Conservation (phyloP, 306 rosid genomes). For the peach (Prunus persica) region Prunus_persica_NCBIv2 NC_034014.1:28326501-28327000, state of each 20-base stretch:
- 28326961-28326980: background rate
- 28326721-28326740: fast-evolving
- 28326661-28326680: background rate
- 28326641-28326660: background rate
- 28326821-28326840: background rate
- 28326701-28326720: background rate
- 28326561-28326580: slow-evolving; percentile 86
- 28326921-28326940: background rate
- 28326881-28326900: slow-evolving; percentile 43
- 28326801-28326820: slow-evolving; percentile 34
- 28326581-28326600: slow-evolving; percentile 89
- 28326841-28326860: slow-evolving; percentile 54
- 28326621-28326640: slow-evolving; percentile 59
- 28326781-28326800: slow-evolving; percentile 39
- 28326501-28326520: slow-evolving; percentile 55
- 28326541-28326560: slow-evolving; percentile 52
- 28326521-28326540: slow-evolving; percentile 41
- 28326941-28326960: background rate
- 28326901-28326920: slow-evolving; percentile 18
- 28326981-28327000: background rate
- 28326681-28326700: background rate
- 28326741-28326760: slow-evolving; percentile 39
- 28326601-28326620: slow-evolving; percentile 96
- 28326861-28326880: slow-evolving; percentile 44
- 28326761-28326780: slow-evolving; percentile 39